phyloP scores from a whole-genome alignment of 768 basidiomycete genomes.

The Lactarius sp. region DNA sequence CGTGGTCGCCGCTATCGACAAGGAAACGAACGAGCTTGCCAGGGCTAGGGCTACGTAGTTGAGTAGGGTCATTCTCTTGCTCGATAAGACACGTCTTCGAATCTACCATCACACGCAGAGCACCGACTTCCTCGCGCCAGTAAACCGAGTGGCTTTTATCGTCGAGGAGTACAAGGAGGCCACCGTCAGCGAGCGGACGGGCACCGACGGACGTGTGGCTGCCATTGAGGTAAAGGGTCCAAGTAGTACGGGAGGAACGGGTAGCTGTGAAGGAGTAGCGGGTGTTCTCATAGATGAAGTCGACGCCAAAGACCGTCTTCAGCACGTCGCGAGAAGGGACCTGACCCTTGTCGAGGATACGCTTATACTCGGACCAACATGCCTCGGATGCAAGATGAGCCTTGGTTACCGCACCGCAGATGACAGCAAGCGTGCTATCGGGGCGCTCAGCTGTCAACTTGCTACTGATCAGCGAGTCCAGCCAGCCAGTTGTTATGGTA shows the following conservation, averaged over 20 bases:
- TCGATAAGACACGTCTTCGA: constrained; percentile 98
- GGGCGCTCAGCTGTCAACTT: constrained; percentile 97
- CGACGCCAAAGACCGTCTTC: constrained; percentile 93
- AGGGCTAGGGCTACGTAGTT: constrained; percentile 91
- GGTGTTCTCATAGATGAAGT: constrained; percentile 95
- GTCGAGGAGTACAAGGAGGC: constrained; percentile 84
- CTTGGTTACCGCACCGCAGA: constrained; percentile 95
- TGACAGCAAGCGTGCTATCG: constrained; percentile 85
- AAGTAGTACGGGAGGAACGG: constrained; percentile 79
- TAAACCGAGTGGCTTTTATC: constrained; percentile 96
- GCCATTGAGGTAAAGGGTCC: constrained; percentile 96
- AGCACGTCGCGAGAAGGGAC: constrained; percentile 91
- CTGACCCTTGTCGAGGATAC: constrained; percentile 96
- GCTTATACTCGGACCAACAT: constrained; percentile 90
- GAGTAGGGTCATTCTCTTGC: constrained; percentile 99
- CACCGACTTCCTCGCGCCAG: constrained; percentile 97
- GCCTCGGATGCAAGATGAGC: constrained; percentile 86
- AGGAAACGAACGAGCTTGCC: constrained; percentile 94
- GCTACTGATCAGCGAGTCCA: constrained; percentile 94
- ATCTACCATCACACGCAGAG: constrained; percentile 88
- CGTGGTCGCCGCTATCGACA: constrained; percentile 95
- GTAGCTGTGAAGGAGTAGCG: constrained; percentile 96
- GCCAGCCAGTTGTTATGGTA: constrained; percentile 97
- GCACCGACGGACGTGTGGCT: constrained; percentile 89
- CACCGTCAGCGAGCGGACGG: constrained; percentile 90